Percentiles rank a stretch among this genome's conserved stretches.
These are phyloP conservation scores for Cystobasidiaceae sp. DNA, from an alignment of 1,284 basidiomycete species.

Conservation along the genomic window DNA sequence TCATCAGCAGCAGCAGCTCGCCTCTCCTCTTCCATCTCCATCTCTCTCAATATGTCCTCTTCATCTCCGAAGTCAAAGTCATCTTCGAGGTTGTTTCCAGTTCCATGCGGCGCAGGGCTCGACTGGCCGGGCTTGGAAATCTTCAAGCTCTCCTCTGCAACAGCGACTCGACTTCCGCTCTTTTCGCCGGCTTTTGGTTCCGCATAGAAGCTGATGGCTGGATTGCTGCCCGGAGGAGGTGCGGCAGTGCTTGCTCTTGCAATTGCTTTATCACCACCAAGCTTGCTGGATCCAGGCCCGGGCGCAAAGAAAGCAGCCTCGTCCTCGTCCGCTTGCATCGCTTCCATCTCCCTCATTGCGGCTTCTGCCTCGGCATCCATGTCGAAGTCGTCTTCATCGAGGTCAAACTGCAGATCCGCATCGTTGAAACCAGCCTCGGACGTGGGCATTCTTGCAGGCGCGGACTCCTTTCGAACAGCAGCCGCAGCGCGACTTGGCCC, in stretches of 20 bases:
- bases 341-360: constrained; percentile 25
- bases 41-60: constrained; percentile 31
- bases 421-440: constrained; percentile 29
- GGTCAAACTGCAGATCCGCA: constrained; percentile 20
- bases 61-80: constrained; percentile 32
- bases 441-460: neutral
- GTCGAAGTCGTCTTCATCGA: constrained; percentile 20
- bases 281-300: too few species aligned
- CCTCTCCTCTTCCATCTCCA: constrained; percentile 7
- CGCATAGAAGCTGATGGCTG: constrained; percentile 15
- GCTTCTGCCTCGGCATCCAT: constrained; percentile 24
- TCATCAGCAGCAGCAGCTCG: neutral
- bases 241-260: neutral
- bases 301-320: neutral
- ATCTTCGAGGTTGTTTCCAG: too few species aligned
- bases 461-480: neutral
- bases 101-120: neutral
- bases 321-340: neutral
- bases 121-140: too few species aligned
- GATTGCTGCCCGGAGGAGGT: neutral
- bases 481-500: neutral
- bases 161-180: neutral
- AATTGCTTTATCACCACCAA: too few species aligned
- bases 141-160: neutral
- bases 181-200: neutral